Evolutionary conservation across 768 basidiomycete genomes (phyloP).

Genomic region (Coprinopsis marcescibilis): DNA sequence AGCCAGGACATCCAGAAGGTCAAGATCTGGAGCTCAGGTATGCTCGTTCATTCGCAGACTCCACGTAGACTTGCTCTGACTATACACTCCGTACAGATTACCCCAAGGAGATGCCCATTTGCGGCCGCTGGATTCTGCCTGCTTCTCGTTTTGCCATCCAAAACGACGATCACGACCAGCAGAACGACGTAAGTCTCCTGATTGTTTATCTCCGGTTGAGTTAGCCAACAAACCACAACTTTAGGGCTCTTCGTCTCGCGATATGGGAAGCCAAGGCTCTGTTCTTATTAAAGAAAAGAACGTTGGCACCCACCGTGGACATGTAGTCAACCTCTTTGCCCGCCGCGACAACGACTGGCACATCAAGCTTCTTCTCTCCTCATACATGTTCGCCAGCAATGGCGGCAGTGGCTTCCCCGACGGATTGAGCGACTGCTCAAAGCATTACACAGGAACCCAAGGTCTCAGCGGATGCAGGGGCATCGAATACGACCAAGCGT

Average conservation of each 20-base stretch:
- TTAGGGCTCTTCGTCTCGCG: slow-evolving; percentile 7
- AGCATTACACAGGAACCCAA: slow-evolving; percentile 6
- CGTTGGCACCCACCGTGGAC: slow-evolving; percentile 2
- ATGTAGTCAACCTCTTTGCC: slow-evolving; percentile 7
- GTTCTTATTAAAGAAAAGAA: slow-evolving; percentile 11
- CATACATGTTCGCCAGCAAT: slow-evolving; percentile 1
- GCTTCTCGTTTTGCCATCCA: slow-evolving; percentile 9
- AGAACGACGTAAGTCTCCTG: slow-evolving; percentile 3
- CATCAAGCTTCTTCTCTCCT: slow-evolving; percentile 9
- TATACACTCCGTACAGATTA: neutral
- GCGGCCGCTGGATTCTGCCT: slow-evolving; percentile 8
- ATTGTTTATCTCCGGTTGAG: neutral
- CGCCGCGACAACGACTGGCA: slow-evolving; percentile 10
- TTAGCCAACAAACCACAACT: neutral
- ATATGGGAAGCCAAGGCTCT: slow-evolving; percentile 9
- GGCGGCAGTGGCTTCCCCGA: slow-evolving; percentile 10
- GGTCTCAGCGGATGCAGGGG: slow-evolving; percentile 2
- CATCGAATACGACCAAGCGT: slow-evolving; percentile 1
- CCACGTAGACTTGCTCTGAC: neutral
- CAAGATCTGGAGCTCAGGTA: slow-evolving; percentile 11
- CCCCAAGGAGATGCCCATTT: slow-evolving; percentile 10
- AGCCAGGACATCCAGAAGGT: slow-evolving; percentile 5
- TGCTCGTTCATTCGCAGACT: neutral
- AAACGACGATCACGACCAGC: slow-evolving; percentile 11
- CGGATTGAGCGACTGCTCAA: slow-evolving; percentile 4